Evolutionary conservation across 2,329 filamentous ascomycete genomes (phyloP), one percentile per base, ranked within the genome.

Genomic region (Neonectria magnoliae): DNA sequence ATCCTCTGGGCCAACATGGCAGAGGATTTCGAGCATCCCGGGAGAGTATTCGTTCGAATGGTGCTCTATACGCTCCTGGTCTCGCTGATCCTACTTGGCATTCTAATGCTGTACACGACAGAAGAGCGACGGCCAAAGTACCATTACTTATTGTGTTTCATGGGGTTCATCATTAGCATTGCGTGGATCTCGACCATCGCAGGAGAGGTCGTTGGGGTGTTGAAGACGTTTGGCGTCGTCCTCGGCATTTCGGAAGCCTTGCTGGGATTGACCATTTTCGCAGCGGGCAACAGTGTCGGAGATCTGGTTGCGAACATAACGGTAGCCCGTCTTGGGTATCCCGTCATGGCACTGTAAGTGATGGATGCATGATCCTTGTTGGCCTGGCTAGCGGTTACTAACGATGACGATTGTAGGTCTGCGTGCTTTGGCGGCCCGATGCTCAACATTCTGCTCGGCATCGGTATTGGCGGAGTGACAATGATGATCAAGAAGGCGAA

Each of bases 401-500:
- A 71, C 54, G 7, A 25, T 42, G 2, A n/a, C 14, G 18, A 8
- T 36, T 27, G n/a, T 64, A 88, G 86, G 44, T 94, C 93, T 36
- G 96, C 96, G 5, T 99, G 96, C 77, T 98, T 99, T 77, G 96
- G 96, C n/a, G 97, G 96, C 0, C 96, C 96, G 0, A 95, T 99
- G 93, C 87, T 99, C 44, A 99, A 99, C 73, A 99, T 99, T 67
- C 82, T 99, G 0, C 87, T 99, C 4, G 96, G 96, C 0, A 94
- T 99, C 57, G 96, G 96, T n/a, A 84, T 98, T 4, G 92, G 92
- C 27, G 96, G 96, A 16, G 87, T 93, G 42, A 97, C 94, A 76
- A 96, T 98, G 87, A 94, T 93, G 61, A 84, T 97, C 16, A 86
- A 86, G 59, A 85, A 88, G 33, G 91, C 91, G 18, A 87, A 91